These are phyloP conservation scores for Physcia stellaris DNA, from an alignment of 495 filamentous ascomycete species.

Conservation along the genomic window DNA sequence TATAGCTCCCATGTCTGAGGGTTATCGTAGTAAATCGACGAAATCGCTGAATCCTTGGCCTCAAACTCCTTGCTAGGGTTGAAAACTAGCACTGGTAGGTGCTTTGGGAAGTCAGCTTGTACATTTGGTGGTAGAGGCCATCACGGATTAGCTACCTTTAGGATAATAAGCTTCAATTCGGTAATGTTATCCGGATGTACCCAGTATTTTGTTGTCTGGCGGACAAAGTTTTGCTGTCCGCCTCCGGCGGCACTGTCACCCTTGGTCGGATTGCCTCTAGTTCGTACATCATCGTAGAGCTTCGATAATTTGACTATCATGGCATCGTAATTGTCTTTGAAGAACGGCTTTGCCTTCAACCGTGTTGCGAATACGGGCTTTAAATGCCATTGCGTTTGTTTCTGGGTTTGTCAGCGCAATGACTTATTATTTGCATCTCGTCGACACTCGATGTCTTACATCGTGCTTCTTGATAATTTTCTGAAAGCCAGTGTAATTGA, in stretches of 20 bases:
- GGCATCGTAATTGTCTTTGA: conserved; percentile 95
- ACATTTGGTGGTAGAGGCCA: not conserved
- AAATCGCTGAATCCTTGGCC: conserved; percentile 76
- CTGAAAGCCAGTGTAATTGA: conserved; percentile 98
- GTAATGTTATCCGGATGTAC: conserved; percentile 98
- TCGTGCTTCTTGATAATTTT: conserved; percentile 99
- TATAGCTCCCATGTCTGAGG: conserved; percentile 88
- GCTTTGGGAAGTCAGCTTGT: conserved; percentile 28
- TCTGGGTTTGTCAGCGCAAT: conserved; percentile 39
- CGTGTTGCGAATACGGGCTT: conserved; percentile 88
- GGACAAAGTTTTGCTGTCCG: conserved; percentile 85
- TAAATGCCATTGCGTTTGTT: conserved; percentile 87
- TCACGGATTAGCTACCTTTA: conserved; percentile 44
- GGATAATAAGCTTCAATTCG: conserved; percentile 89
- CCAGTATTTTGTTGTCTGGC: conserved; percentile 99
- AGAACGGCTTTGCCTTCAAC: conserved; percentile 92
- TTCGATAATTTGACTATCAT: conserved; percentile 92
- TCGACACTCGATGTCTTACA: conserved; percentile 35
- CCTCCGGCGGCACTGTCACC: conserved; percentile 88
- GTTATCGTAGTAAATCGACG: conserved; percentile 97
- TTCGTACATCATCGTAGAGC: conserved; percentile 88
- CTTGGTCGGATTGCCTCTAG: conserved; percentile 78
- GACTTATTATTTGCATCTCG: not conserved
- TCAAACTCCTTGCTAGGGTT: conserved; percentile 96
- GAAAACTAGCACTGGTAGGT: conserved; percentile 94